These are phyloP conservation scores for Rubia yunnanensis DNA, from an alignment of 257 asterid species.

Conservation along the genomic window DNA sequence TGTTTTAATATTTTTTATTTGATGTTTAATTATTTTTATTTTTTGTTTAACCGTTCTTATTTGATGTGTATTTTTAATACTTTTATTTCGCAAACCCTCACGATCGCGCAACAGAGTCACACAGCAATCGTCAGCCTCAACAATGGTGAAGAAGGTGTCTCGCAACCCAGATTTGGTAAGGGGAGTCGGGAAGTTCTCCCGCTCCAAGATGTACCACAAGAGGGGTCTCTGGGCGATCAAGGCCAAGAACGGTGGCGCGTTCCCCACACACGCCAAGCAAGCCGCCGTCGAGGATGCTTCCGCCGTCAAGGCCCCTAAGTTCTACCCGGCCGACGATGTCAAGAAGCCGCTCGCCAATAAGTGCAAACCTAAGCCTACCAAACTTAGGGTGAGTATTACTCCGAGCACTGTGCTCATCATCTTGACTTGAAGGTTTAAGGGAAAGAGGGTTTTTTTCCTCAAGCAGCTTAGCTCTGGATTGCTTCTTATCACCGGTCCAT, in stretches of 20 bases:
- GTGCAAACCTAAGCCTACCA: constrained; percentile 23
- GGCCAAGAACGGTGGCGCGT: constrained; percentile 19
- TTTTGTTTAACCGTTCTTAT: too few relatives aligned
- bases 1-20: too few relatives aligned
- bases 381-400: constrained; percentile 25
- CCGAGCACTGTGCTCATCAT: constrained; percentile 23
- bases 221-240: constrained; percentile 27
- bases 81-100: too few relatives aligned
- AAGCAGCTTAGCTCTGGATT: constrained; percentile 23
- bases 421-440: constrained; percentile 22
- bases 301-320: constrained; percentile 16
- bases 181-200: constrained; percentile 22
- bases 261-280: constrained; percentile 19
- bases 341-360: constrained; percentile 22
- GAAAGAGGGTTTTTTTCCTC: constrained; percentile 26
- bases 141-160: constrained; percentile 2
- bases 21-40: too few relatives aligned
- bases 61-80: too few relatives aligned
- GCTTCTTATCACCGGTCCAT: constrained; percentile 28
- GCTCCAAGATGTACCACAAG: constrained; percentile 27
- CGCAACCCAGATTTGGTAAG: constrained; percentile 24
- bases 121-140: too few relatives aligned
- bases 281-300: constrained; percentile 4
- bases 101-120: too few relatives aligned
- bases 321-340: constrained; percentile 21